phyloP scores from a whole-genome alignment of 768 basidiomycete genomes.

The Boletus pseudopeckii region DNA sequence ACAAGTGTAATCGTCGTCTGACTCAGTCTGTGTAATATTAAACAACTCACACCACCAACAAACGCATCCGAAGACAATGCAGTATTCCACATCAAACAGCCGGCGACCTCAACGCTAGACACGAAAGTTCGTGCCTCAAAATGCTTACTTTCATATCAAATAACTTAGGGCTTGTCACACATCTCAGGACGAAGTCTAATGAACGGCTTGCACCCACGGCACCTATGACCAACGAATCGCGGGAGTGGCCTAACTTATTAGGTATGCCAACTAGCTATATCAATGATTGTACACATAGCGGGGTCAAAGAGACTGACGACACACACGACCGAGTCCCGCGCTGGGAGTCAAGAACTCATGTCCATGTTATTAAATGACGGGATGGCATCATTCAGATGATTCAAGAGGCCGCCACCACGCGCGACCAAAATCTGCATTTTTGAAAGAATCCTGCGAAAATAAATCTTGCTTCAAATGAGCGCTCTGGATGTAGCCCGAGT shows the following conservation, averaged over 20 bases:
- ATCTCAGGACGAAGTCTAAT: background rate
- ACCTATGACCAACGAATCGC: background rate
- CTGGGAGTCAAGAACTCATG: background rate
- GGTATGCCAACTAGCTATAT: too few species aligned
- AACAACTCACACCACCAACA: background rate
- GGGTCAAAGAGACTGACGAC: background rate
- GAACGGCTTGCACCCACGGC: background rate
- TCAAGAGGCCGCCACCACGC: background rate
- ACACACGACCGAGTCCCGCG: background rate
- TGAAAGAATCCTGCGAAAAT: too few species aligned
- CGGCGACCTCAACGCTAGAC: background rate
- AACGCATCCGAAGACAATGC: background rate
- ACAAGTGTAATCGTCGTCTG: background rate
- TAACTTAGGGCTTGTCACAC: background rate
- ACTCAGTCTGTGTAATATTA: background rate
- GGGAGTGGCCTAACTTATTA: too few species aligned
- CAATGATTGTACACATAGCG: background rate
- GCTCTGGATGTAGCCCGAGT: background rate
- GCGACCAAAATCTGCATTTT: background rate
- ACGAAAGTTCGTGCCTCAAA: background rate
- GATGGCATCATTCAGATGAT: background rate
- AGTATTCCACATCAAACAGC: background rate
- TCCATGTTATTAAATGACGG: background rate
- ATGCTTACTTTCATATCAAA: background rate
- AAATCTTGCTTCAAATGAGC: background rate